phyloP scores from a whole-genome alignment of 371 early-diverging fungal species.

The Zopfochytrium polystomum region DNA sequence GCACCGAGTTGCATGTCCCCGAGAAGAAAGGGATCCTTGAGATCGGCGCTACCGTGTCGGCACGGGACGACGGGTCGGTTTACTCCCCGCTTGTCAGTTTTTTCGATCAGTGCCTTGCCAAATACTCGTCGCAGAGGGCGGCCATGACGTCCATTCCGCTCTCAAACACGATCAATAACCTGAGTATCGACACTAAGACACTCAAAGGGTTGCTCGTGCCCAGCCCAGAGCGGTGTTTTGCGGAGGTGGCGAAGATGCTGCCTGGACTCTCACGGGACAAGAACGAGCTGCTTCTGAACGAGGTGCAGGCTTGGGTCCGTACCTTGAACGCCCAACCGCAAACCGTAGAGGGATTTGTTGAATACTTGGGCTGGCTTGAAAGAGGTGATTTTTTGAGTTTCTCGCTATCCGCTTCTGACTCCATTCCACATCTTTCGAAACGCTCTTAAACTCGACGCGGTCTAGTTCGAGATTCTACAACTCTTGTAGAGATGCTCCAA shows the following conservation, averaged over 20 bases:
- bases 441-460: background rate
- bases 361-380: conserved; percentile 58
- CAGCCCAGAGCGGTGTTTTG: conserved; percentile 56
- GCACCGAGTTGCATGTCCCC: background rate
- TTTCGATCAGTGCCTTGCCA: conserved; percentile 43
- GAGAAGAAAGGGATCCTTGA: conserved; percentile 26
- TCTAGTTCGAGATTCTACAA: conserved; percentile 40
- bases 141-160: conserved; percentile 44
- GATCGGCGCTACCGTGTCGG: conserved; percentile 30
- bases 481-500: conserved; percentile 42
- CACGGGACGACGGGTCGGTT: conserved; percentile 20
- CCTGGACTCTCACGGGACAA: conserved; percentile 54
- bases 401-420: background rate
- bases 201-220: conserved; percentile 51
- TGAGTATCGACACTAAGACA: conserved; percentile 44
- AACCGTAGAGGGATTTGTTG: conserved; percentile 56
- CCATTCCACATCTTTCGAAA: background rate
- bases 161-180: conserved; percentile 42
- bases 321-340: conserved; percentile 48
- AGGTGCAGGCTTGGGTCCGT: conserved; percentile 54
- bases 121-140: conserved; percentile 43
- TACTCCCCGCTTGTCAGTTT: conserved; percentile 45
- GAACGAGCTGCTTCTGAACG: conserved; percentile 51
- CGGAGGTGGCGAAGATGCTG: conserved; percentile 47
- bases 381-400: conserved; percentile 31